A percentile compares a stretch with the other conserved stretches of the same genome.
These are phyloP conservation scores for sorghum (Sorghum bicolor) DNA, from an alignment of 176 grass and related monocot species.

Conservation along the genomic window DNA sequence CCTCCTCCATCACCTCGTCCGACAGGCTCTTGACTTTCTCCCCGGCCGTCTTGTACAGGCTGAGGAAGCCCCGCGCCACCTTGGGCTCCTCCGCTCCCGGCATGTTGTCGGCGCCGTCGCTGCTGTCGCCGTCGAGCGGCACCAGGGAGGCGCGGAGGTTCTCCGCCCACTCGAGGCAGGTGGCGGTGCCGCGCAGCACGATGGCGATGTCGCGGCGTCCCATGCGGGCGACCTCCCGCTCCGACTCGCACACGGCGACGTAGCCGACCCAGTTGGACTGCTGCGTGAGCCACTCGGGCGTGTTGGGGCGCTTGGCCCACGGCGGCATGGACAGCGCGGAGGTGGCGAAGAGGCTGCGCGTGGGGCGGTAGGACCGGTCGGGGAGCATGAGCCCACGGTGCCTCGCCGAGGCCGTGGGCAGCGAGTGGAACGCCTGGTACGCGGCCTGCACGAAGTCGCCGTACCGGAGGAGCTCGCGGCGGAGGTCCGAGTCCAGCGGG, in stretches of 20 bases:
- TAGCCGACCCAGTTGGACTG: conserved; percentile 85
- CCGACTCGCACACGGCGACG: conserved; percentile 89
- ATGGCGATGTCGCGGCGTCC: conserved; percentile 84
- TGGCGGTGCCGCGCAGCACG: conserved; percentile 80
- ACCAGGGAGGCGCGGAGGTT: conserved; percentile 68
- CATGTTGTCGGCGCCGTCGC: not conserved
- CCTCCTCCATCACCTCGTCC: conserved; percentile 60
- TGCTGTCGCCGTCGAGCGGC: conserved; percentile 33
- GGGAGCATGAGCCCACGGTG: conserved; percentile 67
- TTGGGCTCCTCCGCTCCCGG: conserved; percentile 32
- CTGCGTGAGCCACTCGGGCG: conserved; percentile 84
- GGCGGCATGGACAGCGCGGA: conserved; percentile 65
- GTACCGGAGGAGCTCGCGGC: conserved; percentile 81
- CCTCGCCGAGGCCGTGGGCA: conserved; percentile 41
- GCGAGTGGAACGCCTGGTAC: conserved; percentile 91
- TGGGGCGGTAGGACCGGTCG: conserved; percentile 74
- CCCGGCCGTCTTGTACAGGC: conserved; percentile 75
- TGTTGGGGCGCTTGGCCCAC: conserved; percentile 59
- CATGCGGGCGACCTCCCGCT: conserved; percentile 77
- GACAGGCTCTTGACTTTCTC: conserved; percentile 69
- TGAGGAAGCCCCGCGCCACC: conserved; percentile 66
- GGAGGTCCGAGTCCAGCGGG: conserved; percentile 84
- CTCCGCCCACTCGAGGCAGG: conserved; percentile 92
- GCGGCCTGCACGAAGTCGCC: conserved; percentile 76
- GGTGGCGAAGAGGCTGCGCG: conserved; percentile 80